Base-by-base conservation (phyloP, 352 stramenopile genomes). In the Phytophthora podocarpi region DNA sequence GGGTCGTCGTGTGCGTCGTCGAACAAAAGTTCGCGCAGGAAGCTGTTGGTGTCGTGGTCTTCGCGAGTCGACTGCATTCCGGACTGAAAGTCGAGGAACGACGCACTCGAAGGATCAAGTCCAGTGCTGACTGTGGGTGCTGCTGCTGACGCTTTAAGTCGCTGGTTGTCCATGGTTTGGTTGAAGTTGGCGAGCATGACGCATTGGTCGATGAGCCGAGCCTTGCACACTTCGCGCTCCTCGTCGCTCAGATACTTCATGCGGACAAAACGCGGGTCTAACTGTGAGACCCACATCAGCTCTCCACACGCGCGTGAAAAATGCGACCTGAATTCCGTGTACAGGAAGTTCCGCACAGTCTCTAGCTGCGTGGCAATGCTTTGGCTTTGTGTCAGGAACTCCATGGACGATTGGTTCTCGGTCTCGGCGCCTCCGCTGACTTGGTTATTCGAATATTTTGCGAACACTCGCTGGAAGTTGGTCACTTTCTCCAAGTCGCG, bases 11-110 rank as follows among this genome's bases (percentile, higher is more conserved):
- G 70, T 10, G 63, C 52, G 57, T 82, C 74, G 45, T 82, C 70
- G 36, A 82, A 82, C 10, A 82, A 60, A 21, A 82, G 51, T 47
- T 82, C 70, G 15, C 70, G 70, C 21, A 82, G 37, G 36, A 82
- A 80, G 18, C 65, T 76, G 51, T 74, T 80, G 20, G 74, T 80
- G 49, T 82, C 74, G 52, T 82, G 64, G 53, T 82, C 73, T 26
- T 82, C 66, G 13, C 62, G 72, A 2, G n/a, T 71, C n/a, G 57
- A 24, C 30, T 66, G 57, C 16, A 60, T 47, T 15, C 57, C 48
- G 2, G 64, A 49, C 36, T 79, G 57, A 28, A 76, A 73, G 61
- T 82, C 71, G 13, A 82, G 58, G 48, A 80, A 82, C 12, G 64
- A 34, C 24, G 65, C 50, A 9, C 51, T 59, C 21, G 68, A 37